Base-by-base conservation (phyloP, 805 yeast species). In the Vanderwaltozyma verrucispora region DNA sequence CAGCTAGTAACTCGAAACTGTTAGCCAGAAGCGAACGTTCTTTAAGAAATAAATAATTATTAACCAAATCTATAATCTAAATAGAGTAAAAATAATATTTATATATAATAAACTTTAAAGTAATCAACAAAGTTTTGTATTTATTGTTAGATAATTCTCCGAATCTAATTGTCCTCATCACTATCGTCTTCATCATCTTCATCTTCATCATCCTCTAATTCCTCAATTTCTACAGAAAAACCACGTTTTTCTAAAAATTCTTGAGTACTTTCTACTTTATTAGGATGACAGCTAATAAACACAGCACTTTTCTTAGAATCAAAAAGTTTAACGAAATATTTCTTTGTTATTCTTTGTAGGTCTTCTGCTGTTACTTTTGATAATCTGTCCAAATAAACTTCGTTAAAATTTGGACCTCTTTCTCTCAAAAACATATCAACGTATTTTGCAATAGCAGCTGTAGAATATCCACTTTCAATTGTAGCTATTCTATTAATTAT, bases 271-370 rank as follows among this genome's bases (percentile, higher is more conserved):
- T 65, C 73, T 3, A 63, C 54, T 44, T 77, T 80, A 2, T 77
- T 63, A 3, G 89, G 81, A 47, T 92, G 87, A 38, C 88, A 72
- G 49, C 86, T 75, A 3, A 78, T 64, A 50, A 86, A 87, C 9
- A 84, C 68, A 17, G 71, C 62, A 11, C 92, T 76, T 1, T 59
- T 58, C 0, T 63, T 51, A 10, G 76, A 47, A 28, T 75, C 68
- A 56, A 89, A 89, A 38, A 89, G 50, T 2, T 79, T 77, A 21
- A 70, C 60, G 50, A 82, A 73, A 52, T 83, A 86, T 39, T 66
- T 70, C 33, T 71, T 64, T 53, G 83, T 63, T 3, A 56, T 66
- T 15, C 49, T 36, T 42, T 49, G 41, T 14, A 60, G 24, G 35
- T 60, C 63, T 0, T 68, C 71, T 14, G 62, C 61, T 1, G 79